Evolutionary conservation across 106 monocot genomes (phyloP).

Genomic region (Phalaenopsis equestris): DNA sequence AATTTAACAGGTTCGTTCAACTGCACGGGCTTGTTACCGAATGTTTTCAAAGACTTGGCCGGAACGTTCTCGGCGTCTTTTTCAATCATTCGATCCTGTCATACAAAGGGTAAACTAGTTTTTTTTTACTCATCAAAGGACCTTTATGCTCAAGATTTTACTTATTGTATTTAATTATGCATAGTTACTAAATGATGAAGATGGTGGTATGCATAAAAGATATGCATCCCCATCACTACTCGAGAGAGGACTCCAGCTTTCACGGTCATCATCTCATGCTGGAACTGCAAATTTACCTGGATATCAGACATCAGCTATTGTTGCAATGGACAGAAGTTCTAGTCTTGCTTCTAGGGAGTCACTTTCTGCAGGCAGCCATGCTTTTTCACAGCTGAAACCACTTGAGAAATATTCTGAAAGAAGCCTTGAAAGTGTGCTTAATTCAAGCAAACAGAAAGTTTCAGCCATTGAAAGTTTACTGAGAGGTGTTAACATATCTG

Average conservation of each 20-base stretch:
- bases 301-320: constrained; percentile 86
- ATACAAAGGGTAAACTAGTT: constrained; percentile 76
- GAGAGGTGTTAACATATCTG: constrained; percentile 70
- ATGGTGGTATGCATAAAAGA: constrained; percentile 92
- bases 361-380: constrained; percentile 38
- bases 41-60: constrained; percentile 99
- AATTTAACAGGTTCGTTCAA: constrained; percentile 59
- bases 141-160: not conserved
- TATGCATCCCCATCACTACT: constrained; percentile 87
- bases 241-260: constrained; percentile 56
- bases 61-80: constrained; percentile 84
- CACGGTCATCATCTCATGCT: constrained; percentile 39
- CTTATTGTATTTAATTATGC: constrained; percentile 1
- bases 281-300: constrained; percentile 40
- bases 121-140: not conserved
- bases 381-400: constrained; percentile 51
- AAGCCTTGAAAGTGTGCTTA: constrained; percentile 80
- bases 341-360: constrained; percentile 45
- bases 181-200: constrained; percentile 91
- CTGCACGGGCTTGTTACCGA: constrained; percentile 84
- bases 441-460: constrained; percentile 94
- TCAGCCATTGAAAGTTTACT: constrained; percentile 94
- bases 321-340: constrained; percentile 85
- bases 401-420: constrained; percentile 58
- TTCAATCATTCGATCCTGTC: constrained; percentile 80